These are phyloP conservation scores for Symmetrospora coprosmae DNA, from an alignment of 768 basidiomycete species.

Conservation along the genomic window DNA sequence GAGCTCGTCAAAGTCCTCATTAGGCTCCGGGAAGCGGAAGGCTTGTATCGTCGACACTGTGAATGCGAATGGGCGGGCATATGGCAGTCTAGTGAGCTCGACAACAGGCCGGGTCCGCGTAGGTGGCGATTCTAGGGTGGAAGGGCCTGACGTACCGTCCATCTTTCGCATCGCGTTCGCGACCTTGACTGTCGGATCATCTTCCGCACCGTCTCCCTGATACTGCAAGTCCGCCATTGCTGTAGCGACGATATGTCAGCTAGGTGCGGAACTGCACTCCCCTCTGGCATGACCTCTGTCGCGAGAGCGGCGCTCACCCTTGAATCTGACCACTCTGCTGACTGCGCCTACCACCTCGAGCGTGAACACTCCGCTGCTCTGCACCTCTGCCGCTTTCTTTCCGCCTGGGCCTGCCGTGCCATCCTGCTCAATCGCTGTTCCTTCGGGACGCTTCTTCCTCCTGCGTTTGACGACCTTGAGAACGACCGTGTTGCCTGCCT, in stretches of 20 bases:
- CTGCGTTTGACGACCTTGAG: slow-evolving; percentile 58
- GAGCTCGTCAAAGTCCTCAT: slow-evolving; percentile 47
- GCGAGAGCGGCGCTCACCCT: slow-evolving; percentile 51
- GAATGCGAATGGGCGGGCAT: no score
- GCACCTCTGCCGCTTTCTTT: no score
- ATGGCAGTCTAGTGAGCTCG: no score
- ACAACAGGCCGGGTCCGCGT: no score
- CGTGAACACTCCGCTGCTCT: slow-evolving; percentile 50
- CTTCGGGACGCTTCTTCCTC: slow-evolving; percentile 40
- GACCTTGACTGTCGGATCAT: slow-evolving; percentile 55
- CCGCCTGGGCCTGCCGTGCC: slow-evolving; percentile 29
- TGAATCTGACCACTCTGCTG: slow-evolving; percentile 73
- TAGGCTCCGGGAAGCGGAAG: slow-evolving; percentile 57
- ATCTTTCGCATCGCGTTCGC: slow-evolving; percentile 60
- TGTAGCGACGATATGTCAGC: no score
- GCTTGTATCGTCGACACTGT: slow-evolving; percentile 58
- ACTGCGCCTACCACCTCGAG: slow-evolving; percentile 58
- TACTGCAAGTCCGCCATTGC: slow-evolving; percentile 93
- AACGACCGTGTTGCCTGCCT: slow-evolving; percentile 58
- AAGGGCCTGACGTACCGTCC: slow-evolving; percentile 77
- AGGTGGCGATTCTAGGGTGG: no score
- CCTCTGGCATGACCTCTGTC: no score
- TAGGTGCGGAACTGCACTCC: no score
- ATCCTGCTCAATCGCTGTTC: slow-evolving; percentile 22
- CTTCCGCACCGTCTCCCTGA: slow-evolving; percentile 48